A percentile compares a stretch with the other conserved stretches of the same genome.
Conservation (phyloP, 257 asterid genomes). For the Perilla frutescens region DNA sequence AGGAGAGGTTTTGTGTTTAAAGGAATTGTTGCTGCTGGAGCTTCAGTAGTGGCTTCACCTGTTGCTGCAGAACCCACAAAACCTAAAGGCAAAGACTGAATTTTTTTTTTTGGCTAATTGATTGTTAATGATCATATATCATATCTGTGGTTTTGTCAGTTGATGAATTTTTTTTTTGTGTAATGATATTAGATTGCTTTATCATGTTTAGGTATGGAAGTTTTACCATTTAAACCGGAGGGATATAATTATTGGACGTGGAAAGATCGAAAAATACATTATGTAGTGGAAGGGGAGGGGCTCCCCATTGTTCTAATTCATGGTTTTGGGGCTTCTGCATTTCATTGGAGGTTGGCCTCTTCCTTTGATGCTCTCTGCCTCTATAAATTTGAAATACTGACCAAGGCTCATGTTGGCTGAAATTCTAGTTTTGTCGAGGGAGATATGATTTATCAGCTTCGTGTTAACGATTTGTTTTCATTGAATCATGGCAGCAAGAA, state of each 20-base stretch:
- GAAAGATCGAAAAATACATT: constrained; percentile 81
- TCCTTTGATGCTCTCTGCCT: background rate
- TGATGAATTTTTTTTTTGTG: background rate
- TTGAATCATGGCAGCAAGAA: background rate
- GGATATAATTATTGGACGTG: constrained; percentile 92
- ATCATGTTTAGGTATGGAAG: constrained; percentile 64
- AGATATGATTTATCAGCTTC: background rate
- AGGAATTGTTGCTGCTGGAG: constrained; percentile 82
- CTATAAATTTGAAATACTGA: background rate
- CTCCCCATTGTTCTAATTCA: constrained; percentile 84
- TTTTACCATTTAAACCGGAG: constrained; percentile 71
- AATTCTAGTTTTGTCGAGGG: background rate
- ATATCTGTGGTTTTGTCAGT: background rate
- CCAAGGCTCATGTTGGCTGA: background rate
- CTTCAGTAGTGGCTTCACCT: constrained; percentile 64
- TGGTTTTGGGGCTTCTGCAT: constrained; percentile 99
- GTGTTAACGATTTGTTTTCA: background rate
- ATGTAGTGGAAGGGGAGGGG: constrained; percentile 94
- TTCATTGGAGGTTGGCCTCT: constrained; percentile 81
- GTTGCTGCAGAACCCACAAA: constrained; percentile 57
- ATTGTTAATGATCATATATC: background rate
- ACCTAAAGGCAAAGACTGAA: constrained; percentile 47
- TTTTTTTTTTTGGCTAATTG: background rate
- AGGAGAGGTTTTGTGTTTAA: constrained; percentile 67
- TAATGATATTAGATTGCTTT: constrained; percentile 30